Percentiles rank a stretch among this genome's conserved stretches.
Evolutionary conservation across 2,329 filamentous ascomycete genomes (phyloP).

Genomic region (Myriosclerotinia scirpicola): DNA sequence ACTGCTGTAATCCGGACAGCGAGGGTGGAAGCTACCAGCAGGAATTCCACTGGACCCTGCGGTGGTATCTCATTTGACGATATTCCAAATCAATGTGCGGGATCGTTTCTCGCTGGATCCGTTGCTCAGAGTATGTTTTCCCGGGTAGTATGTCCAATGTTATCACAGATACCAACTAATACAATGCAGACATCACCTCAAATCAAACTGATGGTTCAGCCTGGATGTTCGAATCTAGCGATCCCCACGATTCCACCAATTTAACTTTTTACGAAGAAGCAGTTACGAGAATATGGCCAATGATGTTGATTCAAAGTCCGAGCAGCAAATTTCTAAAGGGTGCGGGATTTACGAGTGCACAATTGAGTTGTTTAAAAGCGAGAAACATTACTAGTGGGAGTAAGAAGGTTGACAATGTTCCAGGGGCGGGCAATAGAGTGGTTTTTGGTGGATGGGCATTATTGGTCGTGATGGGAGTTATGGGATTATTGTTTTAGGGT

Average conservation of each 20-base stretch:
- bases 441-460: not conserved
- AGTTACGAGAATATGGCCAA: slow-evolving; percentile 7
- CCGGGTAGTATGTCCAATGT: too few species aligned
- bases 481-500: not conserved
- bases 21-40: not conserved
- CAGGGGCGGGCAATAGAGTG: not conserved
- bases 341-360: not conserved
- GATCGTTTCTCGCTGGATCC: not conserved
- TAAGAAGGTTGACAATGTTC: not conserved
- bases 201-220: slow-evolving; percentile 5
- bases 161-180: not conserved
- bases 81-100: not conserved
- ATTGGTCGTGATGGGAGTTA: not conserved
- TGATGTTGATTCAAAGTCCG: slow-evolving; percentile 10
- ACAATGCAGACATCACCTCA: not conserved
- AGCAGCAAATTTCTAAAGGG: not conserved
- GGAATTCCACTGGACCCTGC: not conserved
- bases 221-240: not conserved
- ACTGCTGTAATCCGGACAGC: not conserved
- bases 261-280: slow-evolving; percentile 6
- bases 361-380: slow-evolving; percentile 8
- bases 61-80: not conserved
- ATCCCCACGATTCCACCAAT: not conserved
- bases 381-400: not conserved
- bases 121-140: not conserved